Percentiles rank a stretch among this genome's conserved stretches.
Conservation (phyloP, 1,139 yeast species). For the Geotrichum australiense region DNA sequence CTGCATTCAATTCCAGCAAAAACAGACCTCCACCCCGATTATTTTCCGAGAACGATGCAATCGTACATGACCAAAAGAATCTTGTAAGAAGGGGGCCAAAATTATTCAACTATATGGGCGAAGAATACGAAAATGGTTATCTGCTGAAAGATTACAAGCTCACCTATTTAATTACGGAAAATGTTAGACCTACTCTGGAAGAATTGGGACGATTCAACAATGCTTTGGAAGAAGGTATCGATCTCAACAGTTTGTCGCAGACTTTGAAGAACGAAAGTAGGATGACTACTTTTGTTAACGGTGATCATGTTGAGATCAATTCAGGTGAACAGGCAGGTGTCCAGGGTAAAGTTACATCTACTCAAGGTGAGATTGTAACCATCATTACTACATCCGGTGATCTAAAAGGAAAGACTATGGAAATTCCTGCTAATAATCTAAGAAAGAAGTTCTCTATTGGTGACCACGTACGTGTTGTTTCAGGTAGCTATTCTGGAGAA, state of each 20-base stretch:
- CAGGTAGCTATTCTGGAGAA: conserved; percentile 88
- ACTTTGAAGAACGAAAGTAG: conserved; percentile 62
- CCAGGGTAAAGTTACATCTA: conserved; percentile 67
- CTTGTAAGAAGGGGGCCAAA: conserved; percentile 66
- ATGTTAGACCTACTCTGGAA: conserved; percentile 80
- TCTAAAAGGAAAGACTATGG: conserved; percentile 44
- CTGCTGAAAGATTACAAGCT: conserved; percentile 79
- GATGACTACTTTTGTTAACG: conserved; percentile 71
- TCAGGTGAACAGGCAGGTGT: conserved; percentile 93
- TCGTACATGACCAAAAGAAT: conserved; percentile 52
- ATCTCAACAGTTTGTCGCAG: conserved; percentile 77
- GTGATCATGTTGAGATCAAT: conserved; percentile 86
- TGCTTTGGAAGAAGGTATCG: conserved; percentile 72
- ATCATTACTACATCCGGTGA: conserved; percentile 49
- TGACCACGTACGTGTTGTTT: conserved; percentile 90
- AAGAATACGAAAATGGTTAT: conserved; percentile 85
- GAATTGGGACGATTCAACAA: conserved; percentile 79
- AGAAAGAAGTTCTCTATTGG: conserved; percentile 85
- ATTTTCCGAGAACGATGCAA: conserved; percentile 56
- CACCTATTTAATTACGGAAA: conserved; percentile 72
- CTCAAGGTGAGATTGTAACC: conserved; percentile 60
- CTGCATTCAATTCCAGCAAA: conserved; percentile 44
- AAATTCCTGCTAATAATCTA: conserved; percentile 72
- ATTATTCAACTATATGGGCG: conserved; percentile 70
- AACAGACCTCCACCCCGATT: conserved; percentile 78